Base-by-base conservation (phyloP, 331 rosid genomes). In the Prunus yedoensis region DNA sequence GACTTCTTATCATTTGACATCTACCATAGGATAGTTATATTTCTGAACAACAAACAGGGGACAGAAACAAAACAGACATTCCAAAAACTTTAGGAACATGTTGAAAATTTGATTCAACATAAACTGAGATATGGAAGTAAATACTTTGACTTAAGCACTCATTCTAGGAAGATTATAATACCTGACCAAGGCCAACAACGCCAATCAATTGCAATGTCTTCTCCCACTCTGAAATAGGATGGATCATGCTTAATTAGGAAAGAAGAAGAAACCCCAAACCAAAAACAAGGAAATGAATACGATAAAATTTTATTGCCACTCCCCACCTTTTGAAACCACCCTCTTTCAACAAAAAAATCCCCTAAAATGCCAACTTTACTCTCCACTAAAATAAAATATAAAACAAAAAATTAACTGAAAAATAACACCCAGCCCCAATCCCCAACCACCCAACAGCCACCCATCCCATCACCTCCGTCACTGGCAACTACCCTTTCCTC, bases 141-240 rank as follows among this genome's bases (percentile, higher is more conserved):
- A 9, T 43, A 70, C 15, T 68, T 46, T 54, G 5, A 58, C 2
- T 49, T 49, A 27, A 16, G 46, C 27, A 47, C 21, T 68, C 71
- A 25, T 68, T 67, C 58, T 4, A 52, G 38, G 65, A 77, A 62
- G 60, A 38, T 49, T 73, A 81, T 30, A 30, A 63, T 88, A 94
- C 99, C 96, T 86, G 91, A 79, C 87, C 64, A 49, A 94, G 76
- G 75, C 99, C 97, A 75, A 92, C 56, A 41, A 79, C 60, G 57
- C 83, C 99, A 79, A 94, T 89, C 27, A 86, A 66, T 85, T 94
- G 99, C 67, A 94, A 78, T 27, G 96, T 89, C 75, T 76, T 90
- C 91, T 94, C 97, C 99, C 99, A 94, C 74, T 94, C 99, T 92
- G 95, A 66, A 59, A 87, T 58, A 75, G 47, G 56, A 73, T 51